phyloP scores from a whole-genome alignment of 345 rosid genomes.

The Crucihimalaya himalaica region DNA sequence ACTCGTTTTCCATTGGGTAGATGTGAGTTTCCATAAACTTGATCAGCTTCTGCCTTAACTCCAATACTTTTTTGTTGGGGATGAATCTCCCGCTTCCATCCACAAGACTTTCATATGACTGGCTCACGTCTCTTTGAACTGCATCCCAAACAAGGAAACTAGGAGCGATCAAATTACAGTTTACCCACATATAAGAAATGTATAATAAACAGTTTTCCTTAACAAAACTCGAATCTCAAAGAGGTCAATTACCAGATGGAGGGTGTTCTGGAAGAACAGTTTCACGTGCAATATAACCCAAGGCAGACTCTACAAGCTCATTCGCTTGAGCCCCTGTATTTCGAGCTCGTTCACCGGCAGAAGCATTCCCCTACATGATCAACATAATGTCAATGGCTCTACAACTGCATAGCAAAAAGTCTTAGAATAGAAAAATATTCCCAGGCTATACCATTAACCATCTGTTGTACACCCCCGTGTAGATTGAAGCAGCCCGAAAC shows the following conservation, averaged over 20 bases:
- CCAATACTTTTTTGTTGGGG: constrained; percentile 64
- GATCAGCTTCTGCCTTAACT: constrained; percentile 64
- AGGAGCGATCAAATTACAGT: constrained; percentile 6
- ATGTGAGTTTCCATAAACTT: constrained; percentile 91
- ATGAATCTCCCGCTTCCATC: constrained; percentile 67
- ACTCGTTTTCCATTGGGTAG: constrained; percentile 82
- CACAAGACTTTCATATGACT: constrained; percentile 45
- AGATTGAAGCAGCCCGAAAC: constrained; percentile 89
- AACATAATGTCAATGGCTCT: constrained; percentile 11
- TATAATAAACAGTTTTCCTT: background rate
- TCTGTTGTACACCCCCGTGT: constrained; percentile 73
- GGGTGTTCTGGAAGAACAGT: constrained; percentile 71
- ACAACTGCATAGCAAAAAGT: background rate
- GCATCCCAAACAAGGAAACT: constrained; percentile 21
- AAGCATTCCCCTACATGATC: constrained; percentile 81
- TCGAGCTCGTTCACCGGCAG: constrained; percentile 89
- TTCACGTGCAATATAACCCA: constrained; percentile 54
- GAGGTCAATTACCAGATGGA: constrained; percentile 60
- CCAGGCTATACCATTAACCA: constrained; percentile 73
- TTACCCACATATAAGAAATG: background rate
- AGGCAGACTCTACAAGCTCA: constrained; percentile 63
- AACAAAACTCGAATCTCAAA: constrained; percentile 3
- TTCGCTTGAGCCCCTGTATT: constrained; percentile 60
- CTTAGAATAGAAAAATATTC: background rate
- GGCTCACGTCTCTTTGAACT: constrained; percentile 40